These are phyloP conservation scores for Rhododendron simsii DNA, from an alignment of 148 eudicot genomes.

Conservation along the genomic window DNA sequence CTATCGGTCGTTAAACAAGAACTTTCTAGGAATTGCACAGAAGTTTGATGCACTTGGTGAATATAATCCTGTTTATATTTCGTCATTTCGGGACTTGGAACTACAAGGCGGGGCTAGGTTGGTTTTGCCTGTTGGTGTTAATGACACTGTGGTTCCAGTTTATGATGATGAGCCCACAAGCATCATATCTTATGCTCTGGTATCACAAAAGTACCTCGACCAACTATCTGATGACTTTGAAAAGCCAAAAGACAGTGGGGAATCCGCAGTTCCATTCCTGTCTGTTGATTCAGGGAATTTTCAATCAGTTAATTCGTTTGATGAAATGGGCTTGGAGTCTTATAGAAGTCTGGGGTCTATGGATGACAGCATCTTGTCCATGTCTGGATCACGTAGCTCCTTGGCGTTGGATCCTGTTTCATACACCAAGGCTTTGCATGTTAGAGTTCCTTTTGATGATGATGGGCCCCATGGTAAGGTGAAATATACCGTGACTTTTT, in stretches of 20 bases:
- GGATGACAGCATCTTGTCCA: slow-evolving; percentile 58
- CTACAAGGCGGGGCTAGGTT: slow-evolving; percentile 66
- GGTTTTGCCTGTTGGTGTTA: slow-evolving; percentile 66
- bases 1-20: slow-evolving; percentile 67
- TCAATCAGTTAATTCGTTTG: slow-evolving; percentile 46
- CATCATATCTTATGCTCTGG: slow-evolving; percentile 52
- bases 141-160: slow-evolving; percentile 68
- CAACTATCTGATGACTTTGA: slow-evolving; percentile 61
- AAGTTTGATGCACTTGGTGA: slow-evolving; percentile 62
- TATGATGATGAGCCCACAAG: slow-evolving; percentile 68
- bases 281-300: slow-evolving; percentile 43
- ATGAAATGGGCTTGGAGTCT: slow-evolving; percentile 56
- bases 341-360: slow-evolving; percentile 61
- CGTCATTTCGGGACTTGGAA: slow-evolving; percentile 60
- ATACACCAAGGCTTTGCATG: slow-evolving; percentile 57
- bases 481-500: slow-evolving; percentile 77
- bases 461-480: slow-evolving; percentile 68
- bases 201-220: slow-evolving; percentile 51
- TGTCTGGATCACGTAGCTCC: slow-evolving; percentile 47
- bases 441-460: slow-evolving; percentile 59
- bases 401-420: slow-evolving; percentile 50
- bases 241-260: slow-evolving; percentile 49
- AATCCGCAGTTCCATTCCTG: slow-evolving; percentile 46
- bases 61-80: slow-evolving; percentile 66
- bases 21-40: slow-evolving; percentile 48